Evolutionary conservation across 495 filamentous ascomycete species (phyloP), one percentile per base, ranked within the genome.

Genomic region (Penicillium longicatenatum): DNA sequence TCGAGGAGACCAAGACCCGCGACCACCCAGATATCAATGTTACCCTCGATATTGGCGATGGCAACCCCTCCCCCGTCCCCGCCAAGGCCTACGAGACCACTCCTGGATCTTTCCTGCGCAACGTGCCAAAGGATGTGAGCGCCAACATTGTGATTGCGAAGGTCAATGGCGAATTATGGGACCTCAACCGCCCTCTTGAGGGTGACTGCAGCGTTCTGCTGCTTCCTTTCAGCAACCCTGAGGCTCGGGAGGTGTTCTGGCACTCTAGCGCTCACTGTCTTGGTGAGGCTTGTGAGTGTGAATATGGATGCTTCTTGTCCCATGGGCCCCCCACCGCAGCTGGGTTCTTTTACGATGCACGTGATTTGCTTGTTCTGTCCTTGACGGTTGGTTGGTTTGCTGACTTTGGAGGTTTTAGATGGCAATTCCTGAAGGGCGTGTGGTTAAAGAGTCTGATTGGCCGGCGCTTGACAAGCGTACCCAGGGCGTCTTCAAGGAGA

Each of bases 281-380:
- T n/a, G 94, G 94, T 54, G 93, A 97, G 72, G 91, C 92, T 47
- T 89, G 86, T 41, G 95, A 98, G 72, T 84, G 87, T 59, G 84
- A 92, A 60, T 98, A 89, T 70, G 89, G 89, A 45, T 97, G 92
- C 75, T 85, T 92, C 57, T 81, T 98, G 47, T 96, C 91, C 61
- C 92, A 96, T 66, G 94, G 94, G 9, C 94, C 94, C 20, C 94
- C 93, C 91, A 31, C 86, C 93, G 14, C 87, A 93, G 72, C n/a
- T n/a, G 94, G 95, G 35, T 98, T 98, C 82, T 98, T 95, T 80
- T 98, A 98, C 73, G 93, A 98, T 68, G 26, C n/a, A n/a, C n/a
- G n/a, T n/a, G n/a, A n/a, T n/a, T n/a, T n/a, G n/a, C n/a, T n/a
- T n/a, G n/a, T n/a, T n/a, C n/a, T n/a, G n/a, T n/a, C n/a, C n/a